These are phyloP conservation scores for Marasmius fiardii DNA, from an alignment of 1,284 basidiomycete species.

Conservation along the genomic window DNA sequence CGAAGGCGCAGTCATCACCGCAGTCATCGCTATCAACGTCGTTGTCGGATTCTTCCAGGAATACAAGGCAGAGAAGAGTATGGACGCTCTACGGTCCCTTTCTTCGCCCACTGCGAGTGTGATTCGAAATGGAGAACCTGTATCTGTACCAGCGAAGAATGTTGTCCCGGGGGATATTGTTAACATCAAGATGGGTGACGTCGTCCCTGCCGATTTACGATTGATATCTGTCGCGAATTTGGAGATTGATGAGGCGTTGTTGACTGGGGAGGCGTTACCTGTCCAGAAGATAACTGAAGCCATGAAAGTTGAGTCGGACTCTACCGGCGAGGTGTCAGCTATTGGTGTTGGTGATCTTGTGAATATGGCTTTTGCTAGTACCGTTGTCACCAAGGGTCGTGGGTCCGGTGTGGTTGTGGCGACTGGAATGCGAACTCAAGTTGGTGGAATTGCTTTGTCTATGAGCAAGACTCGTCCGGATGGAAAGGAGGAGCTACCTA, in stretches of 20 bases:
- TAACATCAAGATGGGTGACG: conserved; percentile 53
- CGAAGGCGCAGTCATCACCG: conserved; percentile 63
- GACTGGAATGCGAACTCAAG: conserved; percentile 65
- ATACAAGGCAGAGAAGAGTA: conserved; percentile 54
- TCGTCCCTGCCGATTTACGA: conserved; percentile 53
- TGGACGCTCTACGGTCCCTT: conserved; percentile 54
- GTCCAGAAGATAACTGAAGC: conserved; percentile 51
- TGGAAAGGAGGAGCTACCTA: conserved; percentile 16
- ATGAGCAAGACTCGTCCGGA: conserved; percentile 21
- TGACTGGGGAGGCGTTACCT: conserved; percentile 69
- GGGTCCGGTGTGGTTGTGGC: conserved; percentile 54
- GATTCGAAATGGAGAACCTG: conserved; percentile 47
- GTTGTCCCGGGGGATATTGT: conserved; percentile 66
- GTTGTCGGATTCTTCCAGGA: conserved; percentile 52
- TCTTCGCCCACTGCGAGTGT: conserved; percentile 62
- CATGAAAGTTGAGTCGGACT: conserved; percentile 15
- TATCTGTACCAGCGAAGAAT: conserved; percentile 50
- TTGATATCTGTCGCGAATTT: conserved; percentile 37
- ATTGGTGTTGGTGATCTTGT: conserved; percentile 50
- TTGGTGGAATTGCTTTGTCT: conserved; percentile 52
- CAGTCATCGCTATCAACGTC: conserved; percentile 53
- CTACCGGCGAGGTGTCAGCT: conserved; percentile 18
- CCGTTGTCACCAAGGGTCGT: conserved; percentile 64
- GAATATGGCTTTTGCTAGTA: conserved; percentile 56
- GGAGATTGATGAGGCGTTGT: conserved; percentile 61